Evolutionary conservation across 23 red algal species (phyloP), one percentile per base, ranked within the genome.

Genomic region (Pyropia haitanensis): DNA sequence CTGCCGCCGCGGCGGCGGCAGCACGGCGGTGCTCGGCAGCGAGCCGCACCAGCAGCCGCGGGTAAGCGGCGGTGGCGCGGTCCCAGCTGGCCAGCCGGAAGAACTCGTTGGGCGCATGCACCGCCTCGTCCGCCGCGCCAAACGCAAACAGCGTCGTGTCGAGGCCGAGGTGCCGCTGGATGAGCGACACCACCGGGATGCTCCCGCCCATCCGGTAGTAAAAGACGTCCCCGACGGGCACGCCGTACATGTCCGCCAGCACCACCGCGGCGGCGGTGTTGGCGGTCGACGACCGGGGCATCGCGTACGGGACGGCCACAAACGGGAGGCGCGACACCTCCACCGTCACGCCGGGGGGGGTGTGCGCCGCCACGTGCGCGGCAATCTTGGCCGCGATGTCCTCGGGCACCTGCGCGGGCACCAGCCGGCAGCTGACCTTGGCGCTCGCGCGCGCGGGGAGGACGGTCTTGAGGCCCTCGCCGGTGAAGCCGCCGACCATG

Each of bases 391-490:
- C 65, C 10, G 64, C 33, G 20, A 62, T 49, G 9, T 59, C 44
- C 34, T 83, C 70, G n/a, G 71, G 27, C 61, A 32, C 60, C 63
- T 91, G 87, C 34, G 56, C 64, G 5, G 59, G 17, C 32, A 82
- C 78, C 78, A 72, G 39, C 39, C 39, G 39, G 39, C 39, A 57
- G 49, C 70, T 53, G 22, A 95, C 63, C 61, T 95, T 95, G 13
- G 75, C 80, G 39, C 56, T 48, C 16, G 90, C 90, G 12, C 74
- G 52, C 34, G 75, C 64, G 18, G 90, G 90, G 17, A 95, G 68
- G 21, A 85, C 90, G 3, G 81, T 88, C 55, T 88, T 87, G 26
- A 95, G 88, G 16, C 90, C 90, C 17, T 80, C 70, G 7, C 84
- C 90, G 18, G 33, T 60, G 60, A 81, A 95, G 25, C 90, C 90